phyloP scores from a whole-genome alignment of 768 basidiomycete species.

The Collybia sp. region DNA sequence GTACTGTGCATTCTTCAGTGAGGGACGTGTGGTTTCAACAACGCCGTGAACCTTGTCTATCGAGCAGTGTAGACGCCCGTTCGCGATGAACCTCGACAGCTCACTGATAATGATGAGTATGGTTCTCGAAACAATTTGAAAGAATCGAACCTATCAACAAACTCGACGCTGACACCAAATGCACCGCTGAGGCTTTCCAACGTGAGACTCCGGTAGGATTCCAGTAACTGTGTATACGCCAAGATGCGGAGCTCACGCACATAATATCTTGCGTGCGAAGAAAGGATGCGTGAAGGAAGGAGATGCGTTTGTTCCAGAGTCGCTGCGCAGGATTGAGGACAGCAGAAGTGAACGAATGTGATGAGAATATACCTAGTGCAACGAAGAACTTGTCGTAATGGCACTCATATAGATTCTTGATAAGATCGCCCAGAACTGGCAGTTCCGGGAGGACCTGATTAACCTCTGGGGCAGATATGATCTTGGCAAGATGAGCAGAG shows the following conservation, averaged over 20 bases:
- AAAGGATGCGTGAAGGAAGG: slow-evolving; percentile 80
- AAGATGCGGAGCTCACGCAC: slow-evolving; percentile 95
- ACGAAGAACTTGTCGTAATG: slow-evolving; percentile 94
- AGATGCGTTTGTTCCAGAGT: slow-evolving; percentile 86
- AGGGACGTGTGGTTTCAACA: slow-evolving; percentile 81
- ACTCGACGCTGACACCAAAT: slow-evolving; percentile 86
- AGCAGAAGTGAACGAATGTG: slow-evolving; percentile 2
- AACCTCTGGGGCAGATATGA: slow-evolving; percentile 85
- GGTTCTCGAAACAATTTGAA: neutral
- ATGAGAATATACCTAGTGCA: slow-evolving; percentile 59
- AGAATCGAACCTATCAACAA: slow-evolving; percentile 75
- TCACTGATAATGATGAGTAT: slow-evolving; percentile 46
- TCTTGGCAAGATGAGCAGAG: slow-evolving; percentile 32
- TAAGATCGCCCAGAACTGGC: slow-evolving; percentile 76
- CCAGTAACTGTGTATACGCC: slow-evolving; percentile 89
- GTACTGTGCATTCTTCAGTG: slow-evolving; percentile 76
- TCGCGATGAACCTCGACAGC: slow-evolving; percentile 87
- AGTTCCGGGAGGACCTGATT: slow-evolving; percentile 79
- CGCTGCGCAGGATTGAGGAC: slow-evolving; percentile 36
- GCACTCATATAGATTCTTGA: slow-evolving; percentile 86
- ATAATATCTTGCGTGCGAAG: slow-evolving; percentile 85
- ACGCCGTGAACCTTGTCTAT: slow-evolving; percentile 96
- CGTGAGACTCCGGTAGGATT: slow-evolving; percentile 86
- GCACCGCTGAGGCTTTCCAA: slow-evolving; percentile 80
- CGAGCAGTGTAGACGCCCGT: slow-evolving; percentile 76